Evolutionary conservation across 164 flowering plant genomes (phyloP), one percentile per base, ranked within the genome.

Genomic region (Protea cynaroides): DNA sequence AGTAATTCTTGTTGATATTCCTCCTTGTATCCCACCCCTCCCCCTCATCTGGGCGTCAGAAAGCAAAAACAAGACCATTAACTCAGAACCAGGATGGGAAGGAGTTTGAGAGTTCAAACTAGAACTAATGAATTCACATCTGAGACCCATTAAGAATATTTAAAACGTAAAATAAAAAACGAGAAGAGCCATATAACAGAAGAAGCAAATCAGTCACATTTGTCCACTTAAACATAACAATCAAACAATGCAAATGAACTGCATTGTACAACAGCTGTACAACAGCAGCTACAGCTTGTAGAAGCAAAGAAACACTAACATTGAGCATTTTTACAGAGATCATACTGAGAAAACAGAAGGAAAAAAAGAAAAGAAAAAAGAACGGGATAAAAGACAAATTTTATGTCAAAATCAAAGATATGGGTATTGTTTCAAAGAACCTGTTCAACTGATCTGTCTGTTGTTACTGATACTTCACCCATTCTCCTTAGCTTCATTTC

Each of bases 401-500:
- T n/a, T n/a, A n/a, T n/a, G n/a, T n/a, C n/a, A n/a, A n/a, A n/a
- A n/a, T n/a, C 17, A 1, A 49, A 49, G 46, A 71, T 6, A 60
- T 34, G 50, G 34, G 63, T 51, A 55, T 24, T 0, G 36, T 7
- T 0, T 49, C 10, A 21, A 9, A 13, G 43, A 40, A 83, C 87
- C 85, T 83, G 85, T 64, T 80, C 82, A 24, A 75, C 72, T 53
- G 64, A 69, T 70, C 83, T 76, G 75, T 76, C 81, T 53, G 72
- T 46, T 7, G 75, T 14, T n/a, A 69, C 49, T 22, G 69, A 73
- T 43, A 72, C 75, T 63, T 80, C 81, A 52, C 61, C 77, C 84
- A 79, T 80, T 61, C 56, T 24, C 46, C 38, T 58, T 10, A 3
- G 12, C 50, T 36, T 49, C 58, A 47, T 52, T 57, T 49, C 57